Evolutionary conservation across 1,284 basidiomycete species (phyloP), one percentile per base, ranked within the genome.

Genomic region (Polyporus tsugae): DNA sequence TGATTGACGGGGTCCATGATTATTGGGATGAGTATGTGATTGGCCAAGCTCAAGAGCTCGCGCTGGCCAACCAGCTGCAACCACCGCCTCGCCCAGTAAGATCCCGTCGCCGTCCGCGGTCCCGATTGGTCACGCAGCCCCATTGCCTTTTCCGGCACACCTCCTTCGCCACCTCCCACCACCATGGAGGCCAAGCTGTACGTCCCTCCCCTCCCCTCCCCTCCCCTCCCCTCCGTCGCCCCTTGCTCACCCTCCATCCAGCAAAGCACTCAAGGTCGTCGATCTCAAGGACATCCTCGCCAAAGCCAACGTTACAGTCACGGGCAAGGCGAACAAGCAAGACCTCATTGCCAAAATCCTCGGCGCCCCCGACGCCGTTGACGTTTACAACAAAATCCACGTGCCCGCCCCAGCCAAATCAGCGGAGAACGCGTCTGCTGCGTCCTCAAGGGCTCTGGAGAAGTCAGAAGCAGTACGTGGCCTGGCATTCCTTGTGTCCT

Each of bases 261-360:
- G 83, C 29, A 89, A 89, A 80, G 78, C 87, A 2, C 87, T 92
- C 82, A 92, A 91, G 79, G 91, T 93, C 77, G 84, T 85, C 42
- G 91, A 92, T 71, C 88, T 93, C 78, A 89, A 84, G 75, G 84
- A 86, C 64, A 85, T 92, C 72, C 86, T 92, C 73, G 63, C 83
- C 62, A 83, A 83, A 60, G 90, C 89, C 38, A 71, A 77, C 52
- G 80, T 87, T 63, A 44, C 84, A 13, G 77, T 84, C 57, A 84
- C 86, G 0, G 81, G 85, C 74, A 90, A 87, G 73, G 84, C 86
- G 6, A 91, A 86, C 77, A 93, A 92, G 78, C 78, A 81, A 0
- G 91, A 92, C 74, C 88, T 93, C 75, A 85, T 92, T 70, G 78
- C 86, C 44, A 86, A 85, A 72, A 88, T 93, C 66, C 77, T 87